Evolutionary conservation across 2,329 filamentous ascomycete genomes (phyloP).

Genomic region (Eurotiales sp.): DNA sequence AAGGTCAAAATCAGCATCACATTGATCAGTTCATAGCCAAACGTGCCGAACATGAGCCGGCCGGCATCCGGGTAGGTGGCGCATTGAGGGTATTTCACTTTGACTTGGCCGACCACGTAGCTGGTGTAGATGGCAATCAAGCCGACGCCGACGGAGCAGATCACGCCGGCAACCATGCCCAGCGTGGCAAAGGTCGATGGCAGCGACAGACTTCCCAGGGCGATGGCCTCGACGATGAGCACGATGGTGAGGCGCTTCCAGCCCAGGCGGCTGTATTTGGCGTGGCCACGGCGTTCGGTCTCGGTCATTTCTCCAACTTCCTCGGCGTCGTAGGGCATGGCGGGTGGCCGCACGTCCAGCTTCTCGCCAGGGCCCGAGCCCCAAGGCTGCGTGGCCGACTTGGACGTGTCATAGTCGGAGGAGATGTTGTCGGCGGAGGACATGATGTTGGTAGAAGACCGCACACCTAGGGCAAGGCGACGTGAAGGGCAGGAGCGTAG

Average conservation of each 20-base stretch:
- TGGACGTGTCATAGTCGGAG: constrained; percentile 11
- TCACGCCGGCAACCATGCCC: constrained; percentile 46
- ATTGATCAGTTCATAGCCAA: constrained; percentile 41
- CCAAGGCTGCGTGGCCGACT: constrained; percentile 1
- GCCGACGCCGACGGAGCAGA: constrained; percentile 39
- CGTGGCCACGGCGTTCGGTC: constrained; percentile 15
- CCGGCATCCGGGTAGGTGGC: constrained; percentile 45
- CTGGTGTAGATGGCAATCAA: constrained; percentile 42
- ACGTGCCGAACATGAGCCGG: constrained; percentile 38
- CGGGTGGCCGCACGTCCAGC: background rate
- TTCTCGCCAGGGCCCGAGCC: background rate
- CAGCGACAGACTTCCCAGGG: constrained; percentile 45
- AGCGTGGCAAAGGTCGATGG: constrained; percentile 45
- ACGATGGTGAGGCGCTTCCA: constrained; percentile 52
- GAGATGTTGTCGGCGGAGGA: constrained; percentile 13
- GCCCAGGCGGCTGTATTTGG: constrained; percentile 29
- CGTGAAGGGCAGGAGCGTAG: background rate
- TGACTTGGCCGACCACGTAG: constrained; percentile 39
- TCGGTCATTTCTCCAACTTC: constrained; percentile 14
- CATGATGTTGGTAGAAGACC: too few relatives aligned
- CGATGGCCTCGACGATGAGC: constrained; percentile 50
- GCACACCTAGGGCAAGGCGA: too few relatives aligned
- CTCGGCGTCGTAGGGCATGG: constrained; percentile 13
- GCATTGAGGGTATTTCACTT: constrained; percentile 32
- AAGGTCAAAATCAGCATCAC: constrained; percentile 43